Percentiles rank a stretch among this genome's conserved stretches.
Conservation (phyloP, 306 rosid genomes). For the Nissolia schottii region DNA sequence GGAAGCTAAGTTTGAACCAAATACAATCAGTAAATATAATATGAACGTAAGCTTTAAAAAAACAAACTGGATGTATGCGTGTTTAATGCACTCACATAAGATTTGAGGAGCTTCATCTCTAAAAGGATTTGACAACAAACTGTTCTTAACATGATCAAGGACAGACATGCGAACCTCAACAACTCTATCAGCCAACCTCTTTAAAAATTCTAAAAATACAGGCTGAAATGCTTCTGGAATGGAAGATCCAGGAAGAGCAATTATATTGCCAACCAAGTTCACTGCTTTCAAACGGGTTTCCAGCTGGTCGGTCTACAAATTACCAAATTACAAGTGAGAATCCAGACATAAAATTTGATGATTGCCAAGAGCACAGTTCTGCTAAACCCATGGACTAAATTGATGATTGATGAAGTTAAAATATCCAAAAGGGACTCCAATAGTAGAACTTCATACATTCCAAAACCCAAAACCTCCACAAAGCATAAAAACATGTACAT, state of each 20-base stretch:
- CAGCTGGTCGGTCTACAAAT: conserved; percentile 85
- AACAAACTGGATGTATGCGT: not conserved
- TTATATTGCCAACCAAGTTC: conserved; percentile 85
- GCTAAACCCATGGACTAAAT: not conserved
- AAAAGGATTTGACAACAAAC: conserved; percentile 70
- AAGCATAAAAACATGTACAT: not conserved
- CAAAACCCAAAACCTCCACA: conserved; percentile 17
- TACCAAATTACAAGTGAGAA: conserved; percentile 30
- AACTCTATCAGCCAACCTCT: conserved; percentile 90
- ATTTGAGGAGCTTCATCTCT: conserved; percentile 82
- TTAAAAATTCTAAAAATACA: conserved; percentile 82
- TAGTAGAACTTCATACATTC: not conserved
- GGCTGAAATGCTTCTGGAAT: conserved; percentile 87
- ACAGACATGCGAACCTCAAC: conserved; percentile 90
- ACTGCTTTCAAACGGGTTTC: conserved; percentile 91
- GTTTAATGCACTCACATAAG: conserved; percentile 52
- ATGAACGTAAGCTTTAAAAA: not conserved
- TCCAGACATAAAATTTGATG: conserved; percentile 15
- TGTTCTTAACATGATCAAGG: conserved; percentile 77
- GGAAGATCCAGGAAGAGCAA: conserved; percentile 68
- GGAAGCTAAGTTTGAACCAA: conserved; percentile 60
- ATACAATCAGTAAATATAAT: conserved; percentile 30
- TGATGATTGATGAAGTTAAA: not conserved
- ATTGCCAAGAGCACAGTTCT: not conserved
- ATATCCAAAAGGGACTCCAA: not conserved